Conservation (phyloP, 2,329 filamentous ascomycete genomes). For the Thielaviopsis euricoi region DNA sequence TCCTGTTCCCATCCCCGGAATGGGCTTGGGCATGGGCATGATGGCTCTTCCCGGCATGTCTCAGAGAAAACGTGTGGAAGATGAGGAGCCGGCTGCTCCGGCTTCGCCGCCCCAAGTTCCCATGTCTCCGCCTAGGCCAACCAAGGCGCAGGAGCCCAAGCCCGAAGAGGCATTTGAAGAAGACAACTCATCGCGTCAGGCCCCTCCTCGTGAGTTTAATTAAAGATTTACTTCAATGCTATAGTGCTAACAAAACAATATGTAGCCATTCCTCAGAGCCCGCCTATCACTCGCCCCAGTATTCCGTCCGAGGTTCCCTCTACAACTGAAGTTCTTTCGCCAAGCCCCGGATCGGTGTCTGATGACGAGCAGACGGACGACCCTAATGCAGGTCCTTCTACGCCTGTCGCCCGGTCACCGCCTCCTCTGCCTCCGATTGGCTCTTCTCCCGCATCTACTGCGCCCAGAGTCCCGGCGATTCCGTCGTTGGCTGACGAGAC, state of each 20-base stretch:
- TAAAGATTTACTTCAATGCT: background rate
- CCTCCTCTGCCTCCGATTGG: slow-evolving; percentile 24
- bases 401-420: slow-evolving; percentile 21
- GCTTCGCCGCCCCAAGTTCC: slow-evolving; percentile 15
- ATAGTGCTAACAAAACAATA: background rate
- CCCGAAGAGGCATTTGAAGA: slow-evolving; percentile 14
- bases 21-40: slow-evolving; percentile 16
- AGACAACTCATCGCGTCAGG: slow-evolving; percentile 10
- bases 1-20: slow-evolving; percentile 38
- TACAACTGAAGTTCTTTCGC: slow-evolving; percentile 40
- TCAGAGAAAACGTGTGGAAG: slow-evolving; percentile 5
- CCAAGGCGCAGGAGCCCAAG: background rate
- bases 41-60: slow-evolving; percentile 61
- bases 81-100: slow-evolving; percentile 24
- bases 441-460: slow-evolving; percentile 10
- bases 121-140: background rate
- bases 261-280: slow-evolving; percentile 30
- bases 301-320: slow-evolving; percentile 38
- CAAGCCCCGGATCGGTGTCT: slow-evolving; percentile 66
- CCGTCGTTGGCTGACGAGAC: slow-evolving; percentile 26
- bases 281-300: slow-evolving; percentile 40
- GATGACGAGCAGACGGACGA: slow-evolving; percentile 65
- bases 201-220: slow-evolving; percentile 1
- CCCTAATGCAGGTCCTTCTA: slow-evolving; percentile 23
- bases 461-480: slow-evolving; percentile 18